These are phyloP conservation scores for Coelastrella sp. DNA, from an alignment of 139 green algal genomes.

Conservation along the genomic window DNA sequence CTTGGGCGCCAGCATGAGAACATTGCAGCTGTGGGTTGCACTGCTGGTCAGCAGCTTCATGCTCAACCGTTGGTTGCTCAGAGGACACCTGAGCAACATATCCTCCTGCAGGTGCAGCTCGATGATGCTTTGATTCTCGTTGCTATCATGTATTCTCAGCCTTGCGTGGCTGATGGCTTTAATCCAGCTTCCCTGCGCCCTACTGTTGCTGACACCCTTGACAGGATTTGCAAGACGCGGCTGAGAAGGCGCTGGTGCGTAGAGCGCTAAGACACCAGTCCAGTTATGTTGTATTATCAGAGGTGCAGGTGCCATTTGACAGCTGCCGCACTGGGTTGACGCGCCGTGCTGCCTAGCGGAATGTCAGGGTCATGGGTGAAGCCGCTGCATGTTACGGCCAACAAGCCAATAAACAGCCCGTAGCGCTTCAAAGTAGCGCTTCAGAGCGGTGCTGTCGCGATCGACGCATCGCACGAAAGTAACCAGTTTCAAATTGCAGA, in stretches of 20 bases:
- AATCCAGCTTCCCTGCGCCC: neutral
- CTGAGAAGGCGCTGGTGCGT: neutral
- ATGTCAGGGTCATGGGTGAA: no score
- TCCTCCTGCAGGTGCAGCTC: conserved; percentile 11
- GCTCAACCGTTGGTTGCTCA: neutral
- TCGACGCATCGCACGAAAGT: no score
- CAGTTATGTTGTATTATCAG: conserved; percentile 20
- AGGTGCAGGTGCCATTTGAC: neutral
- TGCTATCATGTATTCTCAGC: neutral
- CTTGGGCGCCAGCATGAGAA: conserved; percentile 8
- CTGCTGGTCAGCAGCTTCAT: conserved; percentile 10
- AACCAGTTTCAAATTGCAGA: no score
- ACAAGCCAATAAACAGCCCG: no score
- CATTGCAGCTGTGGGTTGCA: neutral
- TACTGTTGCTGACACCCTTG: neutral
- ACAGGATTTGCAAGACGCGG: conserved; percentile 2
- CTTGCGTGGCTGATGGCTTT: conserved; percentile 14
- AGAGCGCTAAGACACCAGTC: conserved; percentile 16
- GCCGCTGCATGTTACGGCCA: no score
- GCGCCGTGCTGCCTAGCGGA: no score
- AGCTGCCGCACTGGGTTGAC: neutral
- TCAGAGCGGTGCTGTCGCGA: no score
- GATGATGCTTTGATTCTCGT: neutral
- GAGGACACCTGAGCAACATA: neutral
- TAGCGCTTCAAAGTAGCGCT: no score